Evolutionary conservation across 257 asterid genomes (phyloP), one percentile per base, ranked within the genome.

Genomic region (Petrea volubilis): DNA sequence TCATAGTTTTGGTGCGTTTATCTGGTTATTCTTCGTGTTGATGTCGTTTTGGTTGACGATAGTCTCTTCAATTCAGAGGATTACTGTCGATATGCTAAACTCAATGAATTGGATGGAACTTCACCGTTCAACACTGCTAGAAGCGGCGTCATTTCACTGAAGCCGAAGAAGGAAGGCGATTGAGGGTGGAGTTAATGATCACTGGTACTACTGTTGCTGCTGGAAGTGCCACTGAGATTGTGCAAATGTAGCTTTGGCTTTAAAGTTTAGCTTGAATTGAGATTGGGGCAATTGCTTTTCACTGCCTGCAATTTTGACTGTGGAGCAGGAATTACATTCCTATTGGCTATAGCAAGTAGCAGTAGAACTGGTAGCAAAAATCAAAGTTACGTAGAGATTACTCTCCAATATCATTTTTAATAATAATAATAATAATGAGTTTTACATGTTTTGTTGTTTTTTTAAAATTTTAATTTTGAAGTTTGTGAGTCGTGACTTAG

Each of bases 61-160:
- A n/a, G 12, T 33, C 15, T 71, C 41, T n/a, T n/a, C 52, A 31
- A 74, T 77, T 46, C 88, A 88, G 96, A 73, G 43, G 2, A 40
- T 29, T 5, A 7, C 85, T 72, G 7, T 49, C 7, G 89, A 88
- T 7, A 80, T 77, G 13, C 82, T 88, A 66, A 57, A 76, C 27
- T 28, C 86, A 7, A 73, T 88, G 68, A 86, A 85, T 63, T 73
- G 85, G 60, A 79, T 81, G 84, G 86, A 85, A 51, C 82, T 83
- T 11, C 51, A 63, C 49, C 92, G 92, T 44, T 88, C 94, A 55
- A 90, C 94, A 24, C 51, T 82, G 51, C 71, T 58, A 24, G 82
- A 78, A 79, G 66, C 63, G 74, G 53, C 75, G 77, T 85, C 47
- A 24, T 57, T 25, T 52, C 79, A 14, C 31, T 11, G 64, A 76